These are phyloP conservation scores for Juglanconis sp. DNA, from an alignment of 2,329 filamentous ascomycete species.

Conservation along the genomic window DNA sequence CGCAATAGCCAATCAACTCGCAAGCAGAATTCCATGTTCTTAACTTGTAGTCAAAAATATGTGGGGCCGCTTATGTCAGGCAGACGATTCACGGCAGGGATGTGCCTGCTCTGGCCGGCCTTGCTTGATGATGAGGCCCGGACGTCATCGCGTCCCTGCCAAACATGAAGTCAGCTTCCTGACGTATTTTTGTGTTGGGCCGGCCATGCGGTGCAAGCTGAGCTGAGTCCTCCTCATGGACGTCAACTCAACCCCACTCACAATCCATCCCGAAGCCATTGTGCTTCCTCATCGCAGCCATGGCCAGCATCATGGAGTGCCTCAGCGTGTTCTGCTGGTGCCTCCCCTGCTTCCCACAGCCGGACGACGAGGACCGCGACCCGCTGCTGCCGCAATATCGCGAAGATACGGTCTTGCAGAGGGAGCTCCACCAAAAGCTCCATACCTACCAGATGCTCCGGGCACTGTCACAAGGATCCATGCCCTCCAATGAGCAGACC, in stretches of 20 bases:
- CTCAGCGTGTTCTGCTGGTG: conserved; percentile 40
- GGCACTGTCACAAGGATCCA: conserved; percentile 77
- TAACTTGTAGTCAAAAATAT: too few species aligned
- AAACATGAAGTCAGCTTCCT: too few species aligned
- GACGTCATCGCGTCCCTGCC: not conserved
- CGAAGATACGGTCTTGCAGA: conserved; percentile 76
- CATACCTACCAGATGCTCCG: conserved; percentile 90
- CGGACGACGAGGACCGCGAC: conserved; percentile 55
- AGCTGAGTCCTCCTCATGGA: not conserved
- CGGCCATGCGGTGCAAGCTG: not conserved
- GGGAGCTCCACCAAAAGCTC: conserved; percentile 79
- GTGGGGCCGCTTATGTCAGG: too few species aligned
- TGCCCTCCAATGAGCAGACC: conserved; percentile 85
- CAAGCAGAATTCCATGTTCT: too few species aligned
- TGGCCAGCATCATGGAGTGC: conserved; percentile 15
- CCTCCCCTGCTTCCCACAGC: conserved; percentile 60
- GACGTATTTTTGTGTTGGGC: too few species aligned
- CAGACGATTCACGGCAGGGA: not conserved
- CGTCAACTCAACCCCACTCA: not conserved
- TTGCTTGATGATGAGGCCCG: not conserved
- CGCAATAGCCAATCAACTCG: too few species aligned
- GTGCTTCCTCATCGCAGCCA: not conserved
- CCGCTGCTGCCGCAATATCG: conserved; percentile 80
- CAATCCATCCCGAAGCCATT: not conserved
- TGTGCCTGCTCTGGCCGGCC: not conserved